Conservation (phyloP, 1,139 yeast species). For the Taphrina deformans region DNA sequence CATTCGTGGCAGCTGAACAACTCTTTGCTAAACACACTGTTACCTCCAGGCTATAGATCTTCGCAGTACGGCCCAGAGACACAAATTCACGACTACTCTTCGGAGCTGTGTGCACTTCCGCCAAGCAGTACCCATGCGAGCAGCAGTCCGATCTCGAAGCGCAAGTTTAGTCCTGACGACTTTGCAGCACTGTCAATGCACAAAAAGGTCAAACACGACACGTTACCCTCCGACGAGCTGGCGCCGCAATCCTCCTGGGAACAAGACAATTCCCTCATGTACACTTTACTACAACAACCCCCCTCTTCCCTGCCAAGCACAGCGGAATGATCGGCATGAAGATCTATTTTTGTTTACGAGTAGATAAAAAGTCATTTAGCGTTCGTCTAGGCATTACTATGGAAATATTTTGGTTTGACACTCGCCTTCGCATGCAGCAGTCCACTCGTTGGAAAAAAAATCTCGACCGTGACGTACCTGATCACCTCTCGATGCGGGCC, state of each 20-base stretch:
- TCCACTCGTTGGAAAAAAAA: too few relatives aligned
- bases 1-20: neutral
- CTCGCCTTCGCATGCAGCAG: too few relatives aligned
- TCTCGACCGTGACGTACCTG: too few relatives aligned
- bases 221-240: neutral
- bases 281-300: neutral
- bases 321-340: neutral
- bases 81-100: neutral
- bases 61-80: neutral
- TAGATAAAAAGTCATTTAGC: neutral
- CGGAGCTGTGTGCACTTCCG: neutral
- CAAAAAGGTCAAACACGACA: neutral
- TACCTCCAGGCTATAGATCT: neutral
- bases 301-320: neutral
- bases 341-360: neutral
- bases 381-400: neutral
- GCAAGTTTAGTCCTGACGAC: neutral
- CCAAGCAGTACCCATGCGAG: neutral
- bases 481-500: neutral
- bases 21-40: constrained; percentile 9
- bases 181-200: too few relatives aligned
- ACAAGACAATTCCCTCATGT: constrained; percentile 7
- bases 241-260: neutral
- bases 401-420: too few relatives aligned
- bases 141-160: neutral